These are phyloP conservation scores for Lipomyces sp. DNA, from an alignment of 805 yeast genomes.

Conservation along the genomic window DNA sequence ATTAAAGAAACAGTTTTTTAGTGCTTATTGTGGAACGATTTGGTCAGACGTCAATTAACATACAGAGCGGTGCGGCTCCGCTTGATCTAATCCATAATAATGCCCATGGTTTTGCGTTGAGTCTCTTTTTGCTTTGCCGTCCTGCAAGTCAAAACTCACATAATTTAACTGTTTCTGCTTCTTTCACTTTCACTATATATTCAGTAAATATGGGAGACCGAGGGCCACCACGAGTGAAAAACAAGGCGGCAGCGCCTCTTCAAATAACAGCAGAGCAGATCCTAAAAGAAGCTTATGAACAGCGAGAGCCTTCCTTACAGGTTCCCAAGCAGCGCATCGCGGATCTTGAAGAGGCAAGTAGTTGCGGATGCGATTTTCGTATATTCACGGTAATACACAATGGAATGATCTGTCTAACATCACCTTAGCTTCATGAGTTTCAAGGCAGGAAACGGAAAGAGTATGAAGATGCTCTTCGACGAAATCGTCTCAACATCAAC, in stretches of 20 bases:
- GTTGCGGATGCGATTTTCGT: neutral
- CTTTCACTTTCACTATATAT: neutral
- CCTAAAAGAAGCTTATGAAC: slow-evolving; percentile 63
- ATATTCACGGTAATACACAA: too few species aligned
- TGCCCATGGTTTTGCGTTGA: too few species aligned
- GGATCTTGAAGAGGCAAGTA: slow-evolving; percentile 70
- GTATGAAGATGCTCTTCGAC: slow-evolving; percentile 82
- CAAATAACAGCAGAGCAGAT: slow-evolving; percentile 72
- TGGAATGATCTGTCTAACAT: neutral
- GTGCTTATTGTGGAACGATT: neutral
- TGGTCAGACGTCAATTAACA: neutral
- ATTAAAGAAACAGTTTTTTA: neutral
- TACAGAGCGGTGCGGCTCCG: neutral
- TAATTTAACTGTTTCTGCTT: neutral
- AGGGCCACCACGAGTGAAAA: slow-evolving; percentile 45
- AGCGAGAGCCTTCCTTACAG: slow-evolving; percentile 50
- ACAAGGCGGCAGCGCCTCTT: slow-evolving; percentile 53
- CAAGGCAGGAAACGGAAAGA: slow-evolving; percentile 80
- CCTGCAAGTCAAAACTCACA: too few species aligned
- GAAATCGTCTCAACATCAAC: slow-evolving; percentile 78
- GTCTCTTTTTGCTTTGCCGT: too few species aligned
- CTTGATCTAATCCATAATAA: neutral
- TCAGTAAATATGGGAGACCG: slow-evolving; percentile 30
- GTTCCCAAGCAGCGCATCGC: slow-evolving; percentile 55
- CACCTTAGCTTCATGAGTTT: slow-evolving; percentile 56